A percentile compares a stretch with the other conserved stretches of the same genome.
phyloP scores from a whole-genome alignment of 805 yeast species.

The Wickerhamomyces rabaulensis region DNA sequence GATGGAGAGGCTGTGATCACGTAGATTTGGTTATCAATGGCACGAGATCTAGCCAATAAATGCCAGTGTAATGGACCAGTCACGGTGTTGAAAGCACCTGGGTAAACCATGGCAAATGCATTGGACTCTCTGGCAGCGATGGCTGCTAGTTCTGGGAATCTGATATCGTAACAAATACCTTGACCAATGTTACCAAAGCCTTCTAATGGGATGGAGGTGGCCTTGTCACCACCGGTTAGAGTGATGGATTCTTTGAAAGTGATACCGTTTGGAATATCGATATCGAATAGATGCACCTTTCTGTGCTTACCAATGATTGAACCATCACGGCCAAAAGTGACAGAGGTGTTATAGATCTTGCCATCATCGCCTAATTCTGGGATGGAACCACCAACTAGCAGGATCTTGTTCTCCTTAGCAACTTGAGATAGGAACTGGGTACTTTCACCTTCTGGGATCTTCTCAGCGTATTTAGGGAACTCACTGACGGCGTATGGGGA shows the following conservation, averaged over 20 bases:
- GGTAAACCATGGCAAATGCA: constrained; percentile 70
- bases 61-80: constrained; percentile 87
- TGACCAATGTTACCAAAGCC: constrained; percentile 79
- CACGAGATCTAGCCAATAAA: constrained; percentile 64
- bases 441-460: constrained; percentile 66
- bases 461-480: constrained; percentile 81
- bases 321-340: constrained; percentile 70
- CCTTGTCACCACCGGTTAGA: constrained; percentile 9
- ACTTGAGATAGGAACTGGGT: constrained; percentile 54
- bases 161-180: constrained; percentile 79
- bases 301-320: constrained; percentile 47
- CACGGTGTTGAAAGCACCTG: constrained; percentile 80
- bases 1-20: constrained; percentile 87
- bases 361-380: constrained; percentile 62
- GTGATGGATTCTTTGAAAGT: constrained; percentile 65
- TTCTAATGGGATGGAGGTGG: constrained; percentile 29
- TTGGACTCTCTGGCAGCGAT: constrained; percentile 37
- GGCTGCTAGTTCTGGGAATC: constrained; percentile 75
- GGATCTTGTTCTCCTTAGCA: constrained; percentile 61
- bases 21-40: constrained; percentile 69
- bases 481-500: constrained; percentile 88
- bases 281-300: constrained; percentile 18
- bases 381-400: constrained; percentile 84
- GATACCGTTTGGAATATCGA: constrained; percentile 81
- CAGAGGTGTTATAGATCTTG: constrained; percentile 63